These are phyloP conservation scores for Erigeron canadensis DNA, from an alignment of 129 eudicot genomes.

Conservation along the genomic window DNA sequence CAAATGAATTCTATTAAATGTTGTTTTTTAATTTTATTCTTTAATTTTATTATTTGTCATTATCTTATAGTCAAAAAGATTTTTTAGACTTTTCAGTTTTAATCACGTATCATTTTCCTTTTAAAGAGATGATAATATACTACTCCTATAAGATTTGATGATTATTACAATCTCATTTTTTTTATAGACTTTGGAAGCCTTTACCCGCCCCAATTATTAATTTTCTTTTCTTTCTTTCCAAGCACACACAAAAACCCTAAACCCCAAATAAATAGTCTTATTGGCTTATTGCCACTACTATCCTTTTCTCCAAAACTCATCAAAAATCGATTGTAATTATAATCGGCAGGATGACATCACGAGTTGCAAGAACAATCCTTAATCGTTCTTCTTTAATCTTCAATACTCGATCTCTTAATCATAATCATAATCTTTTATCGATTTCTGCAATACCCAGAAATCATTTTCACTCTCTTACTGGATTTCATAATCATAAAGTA, in stretches of 20 bases:
- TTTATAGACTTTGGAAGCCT: background rate
- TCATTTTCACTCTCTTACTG: slow-evolving; percentile 39
- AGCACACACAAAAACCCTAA: slow-evolving; percentile 32
- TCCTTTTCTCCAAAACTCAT: background rate
- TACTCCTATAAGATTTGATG: no score
- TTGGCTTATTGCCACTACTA: no score
- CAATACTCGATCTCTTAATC: slow-evolving; percentile 30
- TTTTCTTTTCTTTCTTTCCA: slow-evolving; percentile 20
- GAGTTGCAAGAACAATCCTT: slow-evolving; percentile 43
- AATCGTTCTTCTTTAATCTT: slow-evolving; percentile 38
- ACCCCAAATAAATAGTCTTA: background rate
- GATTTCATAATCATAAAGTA: slow-evolving; percentile 37
- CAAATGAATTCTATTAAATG: no score
- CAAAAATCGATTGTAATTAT: slow-evolving; percentile 22
- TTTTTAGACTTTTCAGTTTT: no score
- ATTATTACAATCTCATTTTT: no score
- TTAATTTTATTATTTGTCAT: no score
- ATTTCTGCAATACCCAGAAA: slow-evolving; percentile 25
- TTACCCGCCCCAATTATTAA: background rate
- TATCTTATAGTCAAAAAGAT: no score
- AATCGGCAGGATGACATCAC: slow-evolving; percentile 39
- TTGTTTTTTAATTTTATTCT: no score
- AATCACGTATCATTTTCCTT: no score
- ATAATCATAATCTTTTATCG: background rate
- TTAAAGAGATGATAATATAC: no score